Conservation (phyloP, 2,329 filamentous ascomycete species). For the Alternaria angustiovoidea region DNA sequence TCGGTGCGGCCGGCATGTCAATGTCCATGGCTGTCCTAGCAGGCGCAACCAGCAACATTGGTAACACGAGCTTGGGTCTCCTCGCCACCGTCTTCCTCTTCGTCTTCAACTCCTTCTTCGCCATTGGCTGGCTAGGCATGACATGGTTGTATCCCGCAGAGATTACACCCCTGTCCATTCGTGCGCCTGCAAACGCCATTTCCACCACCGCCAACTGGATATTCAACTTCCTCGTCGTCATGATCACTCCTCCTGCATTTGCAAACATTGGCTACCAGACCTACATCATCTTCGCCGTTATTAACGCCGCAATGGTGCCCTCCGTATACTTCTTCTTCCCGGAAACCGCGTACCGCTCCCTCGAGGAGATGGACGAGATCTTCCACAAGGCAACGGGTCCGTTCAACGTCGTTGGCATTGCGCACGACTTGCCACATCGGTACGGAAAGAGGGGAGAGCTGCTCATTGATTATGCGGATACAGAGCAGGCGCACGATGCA, state of each 20-base stretch:
- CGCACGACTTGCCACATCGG: constrained; percentile 61
- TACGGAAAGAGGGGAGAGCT: constrained; percentile 67
- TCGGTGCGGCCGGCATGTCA: constrained; percentile 48
- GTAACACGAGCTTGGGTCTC: constrained; percentile 43
- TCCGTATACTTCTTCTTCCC: constrained; percentile 69
- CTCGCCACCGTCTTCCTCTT: constrained; percentile 79
- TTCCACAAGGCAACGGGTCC: constrained; percentile 64
- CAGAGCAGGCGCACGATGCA: constrained; percentile 42
- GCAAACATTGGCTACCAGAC: constrained; percentile 63
- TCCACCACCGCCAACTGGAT: constrained; percentile 73
- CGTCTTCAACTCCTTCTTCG: constrained; percentile 94
- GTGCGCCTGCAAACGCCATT: constrained; percentile 84
- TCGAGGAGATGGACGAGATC: constrained; percentile 64
- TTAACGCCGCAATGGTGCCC: constrained; percentile 64
- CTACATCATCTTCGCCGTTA: constrained; percentile 66
- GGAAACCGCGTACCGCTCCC: constrained; percentile 62
- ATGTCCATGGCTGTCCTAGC: constrained; percentile 48
- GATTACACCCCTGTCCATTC: constrained; percentile 87
- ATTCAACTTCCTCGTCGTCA: constrained; percentile 68
- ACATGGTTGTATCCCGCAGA: constrained; percentile 74
- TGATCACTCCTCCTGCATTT: constrained; percentile 70
- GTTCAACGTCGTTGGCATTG: constrained; percentile 60
- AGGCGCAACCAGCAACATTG: constrained; percentile 40
- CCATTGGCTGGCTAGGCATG: constrained; percentile 77
- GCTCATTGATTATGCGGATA: constrained; percentile 60